Conservation (phyloP, 2,329 filamentous ascomycete genomes). For the Xylariaceae sp. region DNA sequence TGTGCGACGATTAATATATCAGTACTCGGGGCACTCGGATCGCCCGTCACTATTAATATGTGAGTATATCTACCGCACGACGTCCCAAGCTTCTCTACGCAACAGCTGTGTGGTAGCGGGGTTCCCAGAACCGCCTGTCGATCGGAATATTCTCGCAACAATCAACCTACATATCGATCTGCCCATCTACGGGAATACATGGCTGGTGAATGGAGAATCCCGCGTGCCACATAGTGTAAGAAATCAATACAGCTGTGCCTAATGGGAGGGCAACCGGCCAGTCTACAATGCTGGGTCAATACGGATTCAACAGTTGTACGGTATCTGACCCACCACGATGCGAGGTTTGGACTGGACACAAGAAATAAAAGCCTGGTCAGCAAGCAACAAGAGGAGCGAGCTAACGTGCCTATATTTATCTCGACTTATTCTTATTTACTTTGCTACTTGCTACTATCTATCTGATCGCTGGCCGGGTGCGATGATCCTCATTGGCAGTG, state of each 20-base stretch:
- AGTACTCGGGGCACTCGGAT: neutral
- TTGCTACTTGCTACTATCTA: too few species aligned
- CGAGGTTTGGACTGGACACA: constrained; percentile 2
- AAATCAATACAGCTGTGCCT: neutral
- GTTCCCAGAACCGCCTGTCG: too few species aligned
- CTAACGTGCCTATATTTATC: constrained; percentile 14
- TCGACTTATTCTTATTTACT: too few species aligned
- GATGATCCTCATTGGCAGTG: constrained; percentile 12
- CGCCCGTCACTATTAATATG: neutral
- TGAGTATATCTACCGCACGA: too few species aligned
- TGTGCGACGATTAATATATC: neutral
- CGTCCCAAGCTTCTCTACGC: too few species aligned
- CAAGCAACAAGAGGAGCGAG: neutral
- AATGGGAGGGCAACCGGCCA: neutral
- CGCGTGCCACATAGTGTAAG: neutral
- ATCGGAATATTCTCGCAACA: too few species aligned
- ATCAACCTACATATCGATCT: too few species aligned
- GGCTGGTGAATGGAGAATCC: neutral
- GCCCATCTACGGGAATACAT: too few species aligned
- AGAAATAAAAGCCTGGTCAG: constrained; percentile 16
- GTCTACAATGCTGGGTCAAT: constrained; percentile 14
- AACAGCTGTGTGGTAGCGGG: too few species aligned
- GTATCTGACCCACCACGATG: constrained; percentile 12
- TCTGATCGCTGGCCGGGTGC: constrained; percentile 14
- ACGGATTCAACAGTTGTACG: neutral